Conservation (phyloP, 2,329 filamentous ascomycete genomes). For the Fusarium newnesense region DNA sequence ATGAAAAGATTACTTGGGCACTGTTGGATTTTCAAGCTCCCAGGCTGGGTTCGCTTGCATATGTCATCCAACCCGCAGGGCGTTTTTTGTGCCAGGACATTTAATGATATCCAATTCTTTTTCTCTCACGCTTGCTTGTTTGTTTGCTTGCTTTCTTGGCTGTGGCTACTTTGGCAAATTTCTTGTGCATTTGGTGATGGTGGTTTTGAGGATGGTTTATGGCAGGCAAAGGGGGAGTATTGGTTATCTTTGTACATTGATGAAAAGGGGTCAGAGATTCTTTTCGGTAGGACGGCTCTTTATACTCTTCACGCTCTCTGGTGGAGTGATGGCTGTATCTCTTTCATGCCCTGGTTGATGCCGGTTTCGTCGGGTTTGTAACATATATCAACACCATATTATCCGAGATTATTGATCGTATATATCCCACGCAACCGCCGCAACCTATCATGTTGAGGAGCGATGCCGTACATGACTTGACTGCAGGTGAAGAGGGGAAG, state of each 20-base stretch:
- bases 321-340: conserved; percentile 21
- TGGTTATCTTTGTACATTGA: conserved; percentile 35
- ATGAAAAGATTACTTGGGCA: conserved; percentile 35
- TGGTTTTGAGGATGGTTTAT: conserved; percentile 3
- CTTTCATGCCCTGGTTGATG: not conserved
- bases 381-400: conserved; percentile 5
- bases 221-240: conserved; percentile 29
- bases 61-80: conserved; percentile 35
- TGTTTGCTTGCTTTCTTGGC: conserved; percentile 1
- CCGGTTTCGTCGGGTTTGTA: not conserved
- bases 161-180: conserved; percentile 11
- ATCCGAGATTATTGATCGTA: not conserved
- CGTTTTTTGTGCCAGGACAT: conserved; percentile 46
- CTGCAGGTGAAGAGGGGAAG: not conserved
- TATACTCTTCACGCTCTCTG: not conserved
- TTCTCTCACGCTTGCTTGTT: conserved; percentile 23
- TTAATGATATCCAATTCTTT: conserved; percentile 49
- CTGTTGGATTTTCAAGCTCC: conserved; percentile 35
- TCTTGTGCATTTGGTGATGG: conserved; percentile 15
- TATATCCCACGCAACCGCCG: not conserved
- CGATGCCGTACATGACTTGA: not conserved
- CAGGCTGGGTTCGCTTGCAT: conserved; percentile 33
- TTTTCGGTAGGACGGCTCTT: conserved; percentile 16
- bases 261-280: conserved; percentile 17
- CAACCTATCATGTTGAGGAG: not conserved